Evolutionary conservation across 352 stramenopile species (phyloP), one percentile per base, ranked within the genome.

Genomic region (Plasmopara halstedii): DNA sequence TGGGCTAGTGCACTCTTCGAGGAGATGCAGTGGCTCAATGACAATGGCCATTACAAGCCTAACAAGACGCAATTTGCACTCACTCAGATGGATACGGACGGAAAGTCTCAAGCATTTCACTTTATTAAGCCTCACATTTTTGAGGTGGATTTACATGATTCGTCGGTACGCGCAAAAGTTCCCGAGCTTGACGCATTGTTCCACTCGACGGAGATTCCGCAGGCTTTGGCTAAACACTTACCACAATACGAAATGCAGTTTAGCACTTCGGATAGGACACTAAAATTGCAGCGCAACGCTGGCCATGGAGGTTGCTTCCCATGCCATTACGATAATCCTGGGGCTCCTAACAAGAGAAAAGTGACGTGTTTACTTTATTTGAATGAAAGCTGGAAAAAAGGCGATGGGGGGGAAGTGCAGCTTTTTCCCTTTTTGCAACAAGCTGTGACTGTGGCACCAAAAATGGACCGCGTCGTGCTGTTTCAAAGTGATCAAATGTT

Each of bases 81-180:
- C n/a, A 73, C 67, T 2, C 70, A 77, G 27, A 63, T 62, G 8
- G 49, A 48, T 9, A 45, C 27, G 3, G 42, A 62, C 19, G 44
- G 47, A 34, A 52, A 56, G 31, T 48, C 50, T 6, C 57, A 68
- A 47, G 61, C 68, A 21, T 66, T 70, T 21, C 64, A 84, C 51
- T 87, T 83, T 35, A 51, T 73, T 50, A 93, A 93, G 64, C 81
- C 81, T n/a, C 62, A 88, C 54, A 88, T 93, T 50, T 93, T 67
- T 27, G 81, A 93, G 40, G 70, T 84, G 20, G 81, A 93, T 55
- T 51, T 93, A 25, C 78, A 90, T 47, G 79, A 89, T 49, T 70
- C 63, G 1, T 44, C 36, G 5, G 50, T 86, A 38, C 64, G 78
- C 8, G 41, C 43, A 6, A 75, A 74, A 38, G 73, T 86, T 23